Evolutionary conservation across 495 filamentous ascomycete genomes (phyloP).

Genomic region (Annulohypoxylon moriforme): DNA sequence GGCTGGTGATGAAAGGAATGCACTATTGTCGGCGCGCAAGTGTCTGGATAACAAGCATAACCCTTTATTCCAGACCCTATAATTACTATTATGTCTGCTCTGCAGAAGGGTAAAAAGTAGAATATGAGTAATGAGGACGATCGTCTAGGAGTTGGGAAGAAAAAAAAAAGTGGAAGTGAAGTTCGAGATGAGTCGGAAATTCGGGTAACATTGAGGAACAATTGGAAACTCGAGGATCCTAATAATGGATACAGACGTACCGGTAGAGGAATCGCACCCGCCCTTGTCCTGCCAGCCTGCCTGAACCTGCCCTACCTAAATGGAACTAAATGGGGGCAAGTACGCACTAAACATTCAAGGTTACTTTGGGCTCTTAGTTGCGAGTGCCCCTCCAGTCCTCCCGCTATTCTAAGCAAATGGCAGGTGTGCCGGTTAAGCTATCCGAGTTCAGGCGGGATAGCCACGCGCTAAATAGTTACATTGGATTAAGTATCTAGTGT

Average conservation of each 20-base stretch:
- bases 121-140: slow-evolving; percentile 20
- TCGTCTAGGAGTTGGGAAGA: slow-evolving; percentile 17
- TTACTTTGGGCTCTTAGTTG: background rate
- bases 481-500: background rate
- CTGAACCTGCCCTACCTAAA: slow-evolving; percentile 9
- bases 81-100: slow-evolving; percentile 38
- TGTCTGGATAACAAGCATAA: slow-evolving; percentile 14
- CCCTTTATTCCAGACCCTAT: slow-evolving; percentile 21
- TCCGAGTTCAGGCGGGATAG: slow-evolving; percentile 24
- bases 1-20: slow-evolving; percentile 36
- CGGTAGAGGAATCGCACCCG: slow-evolving; percentile 13
- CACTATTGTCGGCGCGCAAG: slow-evolving; percentile 14
- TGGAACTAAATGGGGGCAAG: background rate
- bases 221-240: slow-evolving; percentile 29
- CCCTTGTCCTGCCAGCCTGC: background rate
- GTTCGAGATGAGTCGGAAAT: slow-evolving; percentile 28
- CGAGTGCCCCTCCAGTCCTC: background rate
- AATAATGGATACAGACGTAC: slow-evolving; percentile 27
- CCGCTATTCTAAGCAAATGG: slow-evolving; percentile 9
- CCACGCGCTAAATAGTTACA: slow-evolving; percentile 22
- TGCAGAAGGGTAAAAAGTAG: slow-evolving; percentile 34
- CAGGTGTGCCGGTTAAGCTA: slow-evolving; percentile 26
- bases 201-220: slow-evolving; percentile 9
- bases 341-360: background rate
- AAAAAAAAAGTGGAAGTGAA: slow-evolving; percentile 31